Evolutionary conservation across 2,329 filamentous ascomycete genomes (phyloP).

Genomic region (Pyrenophora graminea): DNA sequence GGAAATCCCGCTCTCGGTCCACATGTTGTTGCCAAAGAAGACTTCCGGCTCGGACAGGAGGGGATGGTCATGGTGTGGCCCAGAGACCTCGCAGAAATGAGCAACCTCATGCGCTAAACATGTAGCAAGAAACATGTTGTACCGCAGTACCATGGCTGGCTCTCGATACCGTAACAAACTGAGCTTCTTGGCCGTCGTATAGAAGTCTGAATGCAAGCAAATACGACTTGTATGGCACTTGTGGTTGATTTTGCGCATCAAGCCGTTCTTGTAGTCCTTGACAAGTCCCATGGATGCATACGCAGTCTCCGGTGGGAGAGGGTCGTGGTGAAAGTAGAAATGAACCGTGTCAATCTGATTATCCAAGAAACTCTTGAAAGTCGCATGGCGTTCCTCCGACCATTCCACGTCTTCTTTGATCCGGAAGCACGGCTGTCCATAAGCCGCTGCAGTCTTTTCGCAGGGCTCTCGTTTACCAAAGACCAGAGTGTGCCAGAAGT

Average conservation of each 20-base stretch:
- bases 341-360: constrained; percentile 44
- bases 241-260: constrained; percentile 41
- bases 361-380: constrained; percentile 38
- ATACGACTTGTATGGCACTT: constrained; percentile 47
- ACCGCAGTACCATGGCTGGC: constrained; percentile 47
- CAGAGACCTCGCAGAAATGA: constrained; percentile 48
- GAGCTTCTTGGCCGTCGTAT: constrained; percentile 47
- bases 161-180: constrained; percentile 44
- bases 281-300: constrained; percentile 47
- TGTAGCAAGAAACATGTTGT: constrained; percentile 47
- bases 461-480: constrained; percentile 44
- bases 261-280: constrained; percentile 44
- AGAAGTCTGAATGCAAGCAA: constrained; percentile 47
- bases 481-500: constrained; percentile 46
- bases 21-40: constrained; percentile 47
- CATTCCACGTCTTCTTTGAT: constrained; percentile 43
- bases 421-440: constrained; percentile 41
- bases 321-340: constrained; percentile 46
- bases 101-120: constrained; percentile 47
- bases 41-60: constrained; percentile 44
- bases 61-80: constrained; percentile 42
- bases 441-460: constrained; percentile 34
- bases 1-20: constrained; percentile 47
- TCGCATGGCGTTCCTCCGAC: constrained; percentile 36
- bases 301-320: constrained; percentile 41